phyloP scores from a whole-genome alignment of 306 rosid genomes.

The Rubus idaeus region DNA sequence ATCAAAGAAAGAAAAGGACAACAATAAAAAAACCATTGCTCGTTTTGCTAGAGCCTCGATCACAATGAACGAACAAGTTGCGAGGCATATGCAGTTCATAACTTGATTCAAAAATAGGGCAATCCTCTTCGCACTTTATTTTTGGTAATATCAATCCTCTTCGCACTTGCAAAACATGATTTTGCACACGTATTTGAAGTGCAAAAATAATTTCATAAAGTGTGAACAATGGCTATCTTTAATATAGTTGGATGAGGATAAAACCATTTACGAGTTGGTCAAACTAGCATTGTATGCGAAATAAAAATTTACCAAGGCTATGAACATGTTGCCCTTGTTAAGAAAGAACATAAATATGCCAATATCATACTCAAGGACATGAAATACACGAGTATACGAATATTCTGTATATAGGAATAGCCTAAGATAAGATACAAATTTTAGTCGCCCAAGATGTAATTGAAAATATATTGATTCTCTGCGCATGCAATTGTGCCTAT shows the following conservation, averaged over 20 bases:
- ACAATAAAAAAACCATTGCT: not conserved
- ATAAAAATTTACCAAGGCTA: too few species aligned
- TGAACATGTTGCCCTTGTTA: not conserved
- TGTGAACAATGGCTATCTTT: not conserved
- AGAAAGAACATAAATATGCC: not conserved
- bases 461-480: not conserved
- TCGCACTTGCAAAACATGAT: not conserved
- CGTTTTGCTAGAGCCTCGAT: not conserved
- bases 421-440: not conserved
- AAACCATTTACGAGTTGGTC: too few species aligned
- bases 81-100: not conserved
- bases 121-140: not conserved
- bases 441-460: not conserved
- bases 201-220: too few species aligned
- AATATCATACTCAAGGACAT: constrained; percentile 1
- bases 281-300: too few species aligned
- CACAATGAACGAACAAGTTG: not conserved
- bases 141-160: not conserved
- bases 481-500: not conserved
- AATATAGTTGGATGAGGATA: not conserved
- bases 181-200: too few species aligned
- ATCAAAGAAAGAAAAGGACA: not conserved
- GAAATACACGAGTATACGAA: not conserved
- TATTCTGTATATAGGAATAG: not conserved
- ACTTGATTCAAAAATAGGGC: not conserved